These are phyloP conservation scores for Parachaetomium inaequale DNA, from an alignment of 495 filamentous ascomycete genomes.

Conservation along the genomic window DNA sequence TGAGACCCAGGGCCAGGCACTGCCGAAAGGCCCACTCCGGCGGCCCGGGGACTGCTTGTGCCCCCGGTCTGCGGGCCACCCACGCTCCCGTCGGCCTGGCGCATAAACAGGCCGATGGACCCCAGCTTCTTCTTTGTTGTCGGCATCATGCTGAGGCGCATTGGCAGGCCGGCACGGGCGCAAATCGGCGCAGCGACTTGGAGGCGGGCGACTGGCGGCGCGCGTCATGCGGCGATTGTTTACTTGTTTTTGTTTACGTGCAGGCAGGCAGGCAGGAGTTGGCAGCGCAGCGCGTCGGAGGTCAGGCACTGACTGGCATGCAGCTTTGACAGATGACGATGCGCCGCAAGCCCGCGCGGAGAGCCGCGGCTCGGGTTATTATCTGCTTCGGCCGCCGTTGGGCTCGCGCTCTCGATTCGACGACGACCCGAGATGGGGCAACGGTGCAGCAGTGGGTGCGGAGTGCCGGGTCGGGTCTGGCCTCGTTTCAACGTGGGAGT, in stretches of 20 bases:
- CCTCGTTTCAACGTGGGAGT: constrained; percentile 16
- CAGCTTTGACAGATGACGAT: constrained; percentile 8
- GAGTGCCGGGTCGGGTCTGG: constrained; percentile 15
- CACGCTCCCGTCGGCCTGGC: constrained; percentile 24
- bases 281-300: background rate
- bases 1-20: constrained; percentile 24
- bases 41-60: constrained; percentile 21
- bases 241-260: constrained; percentile 32
- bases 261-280: constrained; percentile 12
- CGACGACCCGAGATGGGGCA: constrained; percentile 23
- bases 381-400: constrained; percentile 25
- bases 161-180: constrained; percentile 5
- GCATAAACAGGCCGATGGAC: constrained; percentile 29
- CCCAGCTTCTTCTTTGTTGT: constrained; percentile 36
- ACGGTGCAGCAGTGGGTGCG: constrained; percentile 23
- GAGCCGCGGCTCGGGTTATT: constrained; percentile 30
- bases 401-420: constrained; percentile 33
- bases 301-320: constrained; percentile 8
- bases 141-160: constrained; percentile 36
- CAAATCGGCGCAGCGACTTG: constrained; percentile 12
- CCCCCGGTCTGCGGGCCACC: constrained; percentile 15
- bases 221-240: constrained; percentile 19
- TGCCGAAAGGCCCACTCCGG: constrained; percentile 27
- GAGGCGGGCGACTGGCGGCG: constrained; percentile 17
- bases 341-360: constrained; percentile 9